Evolutionary conservation across 2,329 filamentous ascomycete species (phyloP).

Genomic region (Shiraia bambusicola): DNA sequence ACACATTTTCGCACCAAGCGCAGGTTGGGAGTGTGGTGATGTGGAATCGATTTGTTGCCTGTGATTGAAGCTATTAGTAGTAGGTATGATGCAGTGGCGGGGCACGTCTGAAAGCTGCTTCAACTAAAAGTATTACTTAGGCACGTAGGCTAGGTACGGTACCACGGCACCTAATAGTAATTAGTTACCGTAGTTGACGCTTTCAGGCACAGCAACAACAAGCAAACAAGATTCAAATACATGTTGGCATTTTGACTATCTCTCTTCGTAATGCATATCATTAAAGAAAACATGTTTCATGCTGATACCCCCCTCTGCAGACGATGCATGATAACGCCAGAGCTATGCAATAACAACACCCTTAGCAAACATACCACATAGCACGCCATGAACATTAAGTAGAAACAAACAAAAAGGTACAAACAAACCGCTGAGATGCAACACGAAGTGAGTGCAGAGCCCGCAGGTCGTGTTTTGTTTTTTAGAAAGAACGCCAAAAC

Average conservation of each 20-base stretch:
- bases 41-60: neutral
- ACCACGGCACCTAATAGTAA: too few relatives aligned
- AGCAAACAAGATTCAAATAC: neutral
- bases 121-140: neutral
- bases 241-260: neutral
- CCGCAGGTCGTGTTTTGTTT: constrained; percentile 6
- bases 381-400: constrained; percentile 14
- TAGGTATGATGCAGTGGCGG: constrained; percentile 2
- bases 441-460: constrained; percentile 2
- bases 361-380: constrained; percentile 7
- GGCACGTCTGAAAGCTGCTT: constrained; percentile 1
- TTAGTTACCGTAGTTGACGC: too few relatives aligned
- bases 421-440: constrained; percentile 3
- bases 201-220: too few relatives aligned
- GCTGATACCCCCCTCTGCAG: constrained; percentile 3
- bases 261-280: neutral
- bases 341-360: constrained; percentile 28
- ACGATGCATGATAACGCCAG: constrained; percentile 21
- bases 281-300: neutral
- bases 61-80: too few relatives aligned
- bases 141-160: too few relatives aligned
- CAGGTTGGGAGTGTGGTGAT: neutral
- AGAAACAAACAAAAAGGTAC: constrained; percentile 9
- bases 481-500: constrained; percentile 10
- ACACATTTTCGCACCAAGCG: constrained; percentile 17